phyloP scores from a whole-genome alignment of 108 stramenopile genomes.

The Epipyxis sp. region DNA sequence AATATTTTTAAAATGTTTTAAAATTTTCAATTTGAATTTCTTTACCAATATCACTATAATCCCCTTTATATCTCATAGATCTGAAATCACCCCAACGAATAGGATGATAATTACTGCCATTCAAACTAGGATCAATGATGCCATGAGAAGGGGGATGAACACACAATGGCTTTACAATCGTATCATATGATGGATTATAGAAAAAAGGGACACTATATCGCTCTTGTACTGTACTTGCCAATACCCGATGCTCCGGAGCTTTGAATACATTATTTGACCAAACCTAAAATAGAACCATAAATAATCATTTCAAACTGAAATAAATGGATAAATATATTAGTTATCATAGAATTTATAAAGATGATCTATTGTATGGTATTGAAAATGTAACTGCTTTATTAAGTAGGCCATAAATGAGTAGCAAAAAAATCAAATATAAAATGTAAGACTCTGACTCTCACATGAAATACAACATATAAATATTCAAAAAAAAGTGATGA shows the following conservation, averaged over 20 bases:
- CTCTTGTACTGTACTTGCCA: background rate
- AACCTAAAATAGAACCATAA: background rate
- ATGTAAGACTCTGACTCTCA: too few relatives aligned
- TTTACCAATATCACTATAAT: background rate
- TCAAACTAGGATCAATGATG: background rate
- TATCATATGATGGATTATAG: slow-evolving; percentile 15
- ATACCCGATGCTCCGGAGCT: slow-evolving; percentile 11
- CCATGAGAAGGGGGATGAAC: background rate
- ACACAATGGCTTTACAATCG: background rate
- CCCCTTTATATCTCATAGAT: background rate
- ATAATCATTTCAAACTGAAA: background rate
- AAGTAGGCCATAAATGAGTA: too few relatives aligned
- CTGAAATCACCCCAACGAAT: slow-evolving; percentile 25
- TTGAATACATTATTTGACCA: slow-evolving; percentile 10
- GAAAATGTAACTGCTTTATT: too few relatives aligned
- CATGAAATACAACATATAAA: too few relatives aligned
- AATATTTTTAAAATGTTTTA: background rate
- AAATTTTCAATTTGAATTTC: slow-evolving; percentile 24
- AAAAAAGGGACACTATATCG: slow-evolving; percentile 7
- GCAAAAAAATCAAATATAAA: too few relatives aligned
- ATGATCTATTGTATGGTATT: too few relatives aligned
- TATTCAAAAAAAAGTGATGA: too few relatives aligned
- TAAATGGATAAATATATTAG: too few relatives aligned
- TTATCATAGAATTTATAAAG: too few relatives aligned
- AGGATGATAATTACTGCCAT: background rate